These are phyloP conservation scores for Elymus sibiricus DNA, from an alignment of 176 grass and related monocot species.

Conservation along the genomic window DNA sequence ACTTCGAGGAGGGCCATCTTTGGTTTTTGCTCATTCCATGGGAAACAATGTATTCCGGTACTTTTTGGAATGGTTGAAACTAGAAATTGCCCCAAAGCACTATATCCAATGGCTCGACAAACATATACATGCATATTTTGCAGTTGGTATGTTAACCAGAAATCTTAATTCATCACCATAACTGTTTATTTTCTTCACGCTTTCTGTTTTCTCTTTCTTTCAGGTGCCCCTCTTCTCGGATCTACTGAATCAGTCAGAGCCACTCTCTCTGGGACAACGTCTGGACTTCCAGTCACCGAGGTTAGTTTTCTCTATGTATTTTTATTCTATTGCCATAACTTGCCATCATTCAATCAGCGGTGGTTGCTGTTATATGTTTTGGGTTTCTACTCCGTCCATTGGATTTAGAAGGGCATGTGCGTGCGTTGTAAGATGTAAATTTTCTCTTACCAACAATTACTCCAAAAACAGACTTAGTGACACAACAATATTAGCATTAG, in stretches of 20 bases:
- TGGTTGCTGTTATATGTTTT: not conserved
- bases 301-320: slow-evolving; percentile 31
- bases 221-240: slow-evolving; percentile 93
- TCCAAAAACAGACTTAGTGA: not conserved
- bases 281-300: slow-evolving; percentile 92
- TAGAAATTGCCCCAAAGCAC: slow-evolving; percentile 91
- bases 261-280: slow-evolving; percentile 70
- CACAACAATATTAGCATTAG: not conserved
- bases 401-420: not conserved
- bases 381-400: not conserved
- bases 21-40: slow-evolving; percentile 99
- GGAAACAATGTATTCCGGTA: slow-evolving; percentile 97
- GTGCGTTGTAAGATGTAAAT: not conserved
- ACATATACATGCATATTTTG: slow-evolving; percentile 95
- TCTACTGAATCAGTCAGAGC: slow-evolving; percentile 66
- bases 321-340: slow-evolving; percentile 19
- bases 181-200: not conserved
- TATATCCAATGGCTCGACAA: slow-evolving; percentile 87
- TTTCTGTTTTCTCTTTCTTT: slow-evolving; percentile 17
- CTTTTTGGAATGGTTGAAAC: slow-evolving; percentile 95
- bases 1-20: slow-evolving; percentile 84
- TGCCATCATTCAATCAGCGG: not conserved
- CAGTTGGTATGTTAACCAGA: slow-evolving; percentile 58
- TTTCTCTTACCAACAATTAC: not conserved
- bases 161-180: slow-evolving; percentile 19